Evolutionary conservation across 371 early-diverging fungal genomes (phyloP).

Genomic region (Mortierella polycephala): DNA sequence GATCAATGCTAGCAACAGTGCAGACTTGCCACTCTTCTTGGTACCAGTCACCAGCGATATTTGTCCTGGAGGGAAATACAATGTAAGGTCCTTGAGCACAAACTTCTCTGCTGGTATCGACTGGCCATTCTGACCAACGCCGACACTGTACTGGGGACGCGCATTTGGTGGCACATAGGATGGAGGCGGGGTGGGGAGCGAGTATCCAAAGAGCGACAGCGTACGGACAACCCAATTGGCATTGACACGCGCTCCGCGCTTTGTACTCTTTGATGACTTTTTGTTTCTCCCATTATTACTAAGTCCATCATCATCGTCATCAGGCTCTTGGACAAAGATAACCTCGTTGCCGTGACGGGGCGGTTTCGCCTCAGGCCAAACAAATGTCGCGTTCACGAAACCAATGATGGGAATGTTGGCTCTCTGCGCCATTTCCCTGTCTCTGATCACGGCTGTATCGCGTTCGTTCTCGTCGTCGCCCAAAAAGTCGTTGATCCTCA

Average conservation of each 20-base stretch:
- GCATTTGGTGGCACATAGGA: slow-evolving; percentile 7
- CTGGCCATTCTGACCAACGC: neutral
- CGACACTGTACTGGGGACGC: slow-evolving; percentile 14
- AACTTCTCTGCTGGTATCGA: slow-evolving; percentile 13
- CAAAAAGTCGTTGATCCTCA: slow-evolving; percentile 43
- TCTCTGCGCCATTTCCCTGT: slow-evolving; percentile 44
- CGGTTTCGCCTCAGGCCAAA: slow-evolving; percentile 43
- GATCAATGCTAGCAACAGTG: slow-evolving; percentile 37
- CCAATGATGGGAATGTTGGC: slow-evolving; percentile 54
- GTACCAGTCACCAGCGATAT: slow-evolving; percentile 52
- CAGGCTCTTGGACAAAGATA: slow-evolving; percentile 42
- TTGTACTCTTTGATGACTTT: neutral
- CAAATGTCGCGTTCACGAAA: slow-evolving; percentile 48
- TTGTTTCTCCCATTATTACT: slow-evolving; percentile 1
- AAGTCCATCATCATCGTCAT: slow-evolving; percentile 11
- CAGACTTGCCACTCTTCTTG: slow-evolving; percentile 46
- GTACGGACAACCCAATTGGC: slow-evolving; percentile 49
- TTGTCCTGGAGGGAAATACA: slow-evolving; percentile 47
- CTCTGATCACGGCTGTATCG: slow-evolving; percentile 45
- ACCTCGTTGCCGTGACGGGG: slow-evolving; percentile 5
- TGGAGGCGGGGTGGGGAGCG: slow-evolving; percentile 23
- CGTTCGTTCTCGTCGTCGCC: slow-evolving; percentile 50
- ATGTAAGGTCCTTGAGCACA: slow-evolving; percentile 24
- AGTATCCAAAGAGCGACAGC: slow-evolving; percentile 48
- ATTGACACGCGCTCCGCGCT: slow-evolving; percentile 2